Base-by-base conservation (phyloP, 1,284 basidiomycete species). In the Fomes fomentarius region DNA sequence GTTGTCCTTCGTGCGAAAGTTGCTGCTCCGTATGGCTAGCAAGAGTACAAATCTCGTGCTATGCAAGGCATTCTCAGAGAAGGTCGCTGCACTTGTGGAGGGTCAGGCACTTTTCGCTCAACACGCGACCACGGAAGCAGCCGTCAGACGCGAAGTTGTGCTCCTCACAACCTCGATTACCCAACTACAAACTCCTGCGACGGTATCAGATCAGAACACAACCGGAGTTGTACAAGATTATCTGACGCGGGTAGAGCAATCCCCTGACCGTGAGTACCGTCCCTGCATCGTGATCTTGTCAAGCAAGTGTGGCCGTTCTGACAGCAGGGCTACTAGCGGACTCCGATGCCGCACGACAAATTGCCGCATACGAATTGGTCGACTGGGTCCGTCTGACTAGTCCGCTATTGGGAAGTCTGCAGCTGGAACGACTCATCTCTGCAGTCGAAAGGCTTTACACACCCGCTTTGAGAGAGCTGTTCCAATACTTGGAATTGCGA, bases 1-100 rank as follows among this genome's bases (percentile, higher is more conserved):
- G 9, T 71, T 82, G 7, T 75, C 79, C 1, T 95, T 85, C 63
- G 58, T 85, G 17, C 77, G 90, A 24, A 81, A 80, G 51, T 73
- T 95, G 1, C 48, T 87, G 1, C 71, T 86, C 21, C 74, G 76
- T 22, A 69, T 94, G 10, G 70, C 80, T 0, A 74, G 80, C 8
- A 89, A 87, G 63, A 76, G 82, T 49, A 69, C 71, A 19, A 72
- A 76, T 61, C 64, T 78, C 12, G 53, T 48, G 2, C 65, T 76
- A 35, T 61, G 83, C 26, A 61, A 66, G 25, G 64, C 62, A 2
- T 61, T 81, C 33, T 69, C 68, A 0, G 64, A 67, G 15, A 78
- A 71, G 50, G 40, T 87, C 0, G 73, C 76, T 30, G 46, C 33
- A 0, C 63, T 72, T 21, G 47, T 80, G 2, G 51, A 50, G 4